Conservation (phyloP, 371 early-diverging fungal genomes). For the Apophysomyces trapeziformis region DNA sequence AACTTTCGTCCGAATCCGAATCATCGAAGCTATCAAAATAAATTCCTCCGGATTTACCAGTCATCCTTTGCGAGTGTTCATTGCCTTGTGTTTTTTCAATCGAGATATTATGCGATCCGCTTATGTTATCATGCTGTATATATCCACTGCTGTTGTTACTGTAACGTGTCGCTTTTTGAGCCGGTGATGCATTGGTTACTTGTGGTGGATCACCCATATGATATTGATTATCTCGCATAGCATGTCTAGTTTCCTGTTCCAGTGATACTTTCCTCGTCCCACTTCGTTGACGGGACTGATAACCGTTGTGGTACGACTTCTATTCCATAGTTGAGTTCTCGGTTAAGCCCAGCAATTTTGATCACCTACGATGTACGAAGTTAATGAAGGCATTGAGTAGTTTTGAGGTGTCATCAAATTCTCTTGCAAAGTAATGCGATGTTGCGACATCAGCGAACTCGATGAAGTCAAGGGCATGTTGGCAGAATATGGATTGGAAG, state of each 20-base stretch:
- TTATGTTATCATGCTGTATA: too few relatives aligned
- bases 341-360: not conserved
- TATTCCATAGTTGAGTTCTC: slow-evolving; percentile 11
- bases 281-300: not conserved
- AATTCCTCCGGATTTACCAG: not conserved
- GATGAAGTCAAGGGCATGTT: not conserved
- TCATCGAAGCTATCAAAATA: not conserved
- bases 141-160: too few relatives aligned
- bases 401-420: not conserved
- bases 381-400: slow-evolving; percentile 1
- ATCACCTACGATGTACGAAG: not conserved
- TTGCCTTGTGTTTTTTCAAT: not conserved
- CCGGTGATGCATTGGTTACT: not conserved
- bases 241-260: not conserved
- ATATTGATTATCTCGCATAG: not conserved
- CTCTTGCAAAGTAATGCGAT: not conserved
- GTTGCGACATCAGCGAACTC: not conserved
- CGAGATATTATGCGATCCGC: too few relatives aligned
- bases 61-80: not conserved
- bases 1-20: slow-evolving; percentile 17
- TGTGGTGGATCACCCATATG: not conserved
- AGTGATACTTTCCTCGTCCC: not conserved
- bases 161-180: not conserved
- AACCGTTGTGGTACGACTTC: not conserved
- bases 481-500: not conserved